These are phyloP conservation scores for Boletus bicolor DNA, from an alignment of 768 basidiomycete genomes.

Conservation along the genomic window DNA sequence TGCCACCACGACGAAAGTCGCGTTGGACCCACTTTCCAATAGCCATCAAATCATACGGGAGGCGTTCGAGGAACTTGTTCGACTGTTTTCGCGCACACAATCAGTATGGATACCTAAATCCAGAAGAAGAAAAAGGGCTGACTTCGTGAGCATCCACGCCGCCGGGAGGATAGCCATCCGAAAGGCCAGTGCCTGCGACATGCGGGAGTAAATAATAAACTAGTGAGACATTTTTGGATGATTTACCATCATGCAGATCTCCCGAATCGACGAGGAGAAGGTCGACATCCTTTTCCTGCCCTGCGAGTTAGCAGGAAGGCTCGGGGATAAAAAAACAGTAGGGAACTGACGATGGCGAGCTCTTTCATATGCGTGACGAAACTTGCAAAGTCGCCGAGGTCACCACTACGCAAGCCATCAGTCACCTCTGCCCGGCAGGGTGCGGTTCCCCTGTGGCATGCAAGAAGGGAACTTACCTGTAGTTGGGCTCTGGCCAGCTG, in stretches of 20 bases:
- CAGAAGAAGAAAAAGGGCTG: conserved; percentile 10
- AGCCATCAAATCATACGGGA: conserved; percentile 79
- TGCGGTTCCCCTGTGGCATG: background rate
- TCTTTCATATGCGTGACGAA: conserved; percentile 82
- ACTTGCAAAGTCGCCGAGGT: conserved; percentile 82
- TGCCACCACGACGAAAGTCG: background rate
- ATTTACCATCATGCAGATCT: conserved; percentile 66
- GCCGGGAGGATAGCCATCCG: conserved; percentile 69
- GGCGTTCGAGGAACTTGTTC: conserved; percentile 67
- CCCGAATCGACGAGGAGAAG: conserved; percentile 80
- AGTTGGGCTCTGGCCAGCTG: conserved; percentile 73
- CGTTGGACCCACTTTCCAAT: conserved; percentile 72
- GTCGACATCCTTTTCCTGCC: conserved; percentile 68
- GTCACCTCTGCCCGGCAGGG: background rate
- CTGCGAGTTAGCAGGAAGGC: background rate
- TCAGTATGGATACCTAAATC: background rate
- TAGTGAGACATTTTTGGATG: background rate
- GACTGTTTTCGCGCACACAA: conserved; percentile 38
- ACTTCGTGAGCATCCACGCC: conserved; percentile 71
- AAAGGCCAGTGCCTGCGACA: conserved; percentile 65
- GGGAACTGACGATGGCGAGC: conserved; percentile 51
- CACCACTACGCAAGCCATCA: conserved; percentile 37
- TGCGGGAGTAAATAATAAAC: background rate
- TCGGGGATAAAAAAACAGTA: background rate
- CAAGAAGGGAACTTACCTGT: conserved; percentile 41